These are phyloP conservation scores for Monascus ruber DNA, from an alignment of 2,329 filamentous ascomycete genomes.

Conservation along the genomic window DNA sequence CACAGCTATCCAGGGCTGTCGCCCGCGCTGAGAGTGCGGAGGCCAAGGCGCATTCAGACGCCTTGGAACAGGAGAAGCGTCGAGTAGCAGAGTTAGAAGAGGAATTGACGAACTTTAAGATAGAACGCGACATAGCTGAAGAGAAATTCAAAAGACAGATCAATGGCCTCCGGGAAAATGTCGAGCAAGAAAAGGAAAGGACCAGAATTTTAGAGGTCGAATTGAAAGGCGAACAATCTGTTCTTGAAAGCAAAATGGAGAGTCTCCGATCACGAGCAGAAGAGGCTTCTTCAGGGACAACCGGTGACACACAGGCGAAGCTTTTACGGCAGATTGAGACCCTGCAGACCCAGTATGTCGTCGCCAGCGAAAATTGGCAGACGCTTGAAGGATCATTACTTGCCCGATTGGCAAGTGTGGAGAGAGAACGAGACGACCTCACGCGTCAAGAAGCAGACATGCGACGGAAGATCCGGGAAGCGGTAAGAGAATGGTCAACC, in stretches of 20 bases:
- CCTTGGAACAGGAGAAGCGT: constrained; percentile 54
- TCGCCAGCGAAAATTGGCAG: constrained; percentile 95
- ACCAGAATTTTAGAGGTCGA: constrained; percentile 60
- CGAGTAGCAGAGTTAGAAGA: constrained; percentile 46
- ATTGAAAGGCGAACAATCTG: constrained; percentile 62
- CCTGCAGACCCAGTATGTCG: constrained; percentile 84
- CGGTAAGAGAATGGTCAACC: constrained; percentile 43
- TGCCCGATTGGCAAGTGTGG: constrained; percentile 62
- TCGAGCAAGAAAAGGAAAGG: constrained; percentile 61
- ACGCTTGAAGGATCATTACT: constrained; percentile 82
- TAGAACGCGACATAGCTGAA: constrained; percentile 64
- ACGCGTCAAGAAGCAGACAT: constrained; percentile 73
- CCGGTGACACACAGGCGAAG: constrained; percentile 77
- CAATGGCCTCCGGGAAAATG: constrained; percentile 60
- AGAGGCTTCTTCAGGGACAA: constrained; percentile 72
- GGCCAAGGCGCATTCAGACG: constrained; percentile 54
- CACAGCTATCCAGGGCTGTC: constrained; percentile 56
- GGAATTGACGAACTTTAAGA: constrained; percentile 52
- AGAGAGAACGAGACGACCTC: constrained; percentile 85
- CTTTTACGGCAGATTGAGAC: constrained; percentile 89
- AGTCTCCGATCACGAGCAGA: constrained; percentile 74
- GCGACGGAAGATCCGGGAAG: constrained; percentile 77
- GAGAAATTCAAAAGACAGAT: constrained; percentile 61
- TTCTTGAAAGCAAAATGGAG: constrained; percentile 82
- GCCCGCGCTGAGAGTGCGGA: constrained; percentile 57